Conservation (phyloP, 1,139 yeast genomes). For the Sugiyamaella novakii region DNA sequence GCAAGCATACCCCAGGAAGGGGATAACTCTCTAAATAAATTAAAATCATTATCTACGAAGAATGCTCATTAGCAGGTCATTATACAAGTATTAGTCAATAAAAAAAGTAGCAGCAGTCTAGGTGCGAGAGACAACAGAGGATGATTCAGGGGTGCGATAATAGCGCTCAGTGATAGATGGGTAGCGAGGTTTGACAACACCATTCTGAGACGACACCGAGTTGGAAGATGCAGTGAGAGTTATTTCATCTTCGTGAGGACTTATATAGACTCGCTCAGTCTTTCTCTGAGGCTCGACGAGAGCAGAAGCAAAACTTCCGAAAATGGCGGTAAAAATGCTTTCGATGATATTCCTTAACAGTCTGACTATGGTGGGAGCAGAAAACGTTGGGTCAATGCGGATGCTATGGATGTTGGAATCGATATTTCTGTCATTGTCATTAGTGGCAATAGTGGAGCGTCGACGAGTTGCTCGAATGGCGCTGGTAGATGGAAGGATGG, state of each 20-base stretch:
- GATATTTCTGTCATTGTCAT: neutral
- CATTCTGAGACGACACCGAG: neutral
- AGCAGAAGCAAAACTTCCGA: constrained; percentile 5
- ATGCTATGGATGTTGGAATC: constrained; percentile 1
- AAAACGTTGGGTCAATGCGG: constrained; percentile 15
- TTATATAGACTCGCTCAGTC: neutral
- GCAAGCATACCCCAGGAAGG: too few relatives aligned
- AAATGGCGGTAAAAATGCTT: constrained; percentile 1
- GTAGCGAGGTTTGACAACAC: constrained; percentile 17
- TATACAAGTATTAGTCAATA: neutral
- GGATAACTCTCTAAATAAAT: constrained; percentile 2
- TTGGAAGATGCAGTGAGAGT: neutral
- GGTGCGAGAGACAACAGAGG: neutral
- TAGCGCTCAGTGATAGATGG: constrained; percentile 22
- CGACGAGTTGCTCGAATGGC: too few relatives aligned
- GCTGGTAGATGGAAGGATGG: neutral
- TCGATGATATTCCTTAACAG: constrained; percentile 4
- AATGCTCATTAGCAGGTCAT: constrained; percentile 2
- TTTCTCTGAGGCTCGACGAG: neutral
- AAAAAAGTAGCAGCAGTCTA: constrained; percentile 2
- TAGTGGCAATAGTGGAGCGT: too few relatives aligned
- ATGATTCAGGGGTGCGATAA: constrained; percentile 11
- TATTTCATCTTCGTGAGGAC: neutral
- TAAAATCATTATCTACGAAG: constrained; percentile 3
- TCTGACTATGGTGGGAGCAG: constrained; percentile 10